Evolutionary conservation across 139 green algal species (phyloP).

Genomic region (Gonium pectorale): DNA sequence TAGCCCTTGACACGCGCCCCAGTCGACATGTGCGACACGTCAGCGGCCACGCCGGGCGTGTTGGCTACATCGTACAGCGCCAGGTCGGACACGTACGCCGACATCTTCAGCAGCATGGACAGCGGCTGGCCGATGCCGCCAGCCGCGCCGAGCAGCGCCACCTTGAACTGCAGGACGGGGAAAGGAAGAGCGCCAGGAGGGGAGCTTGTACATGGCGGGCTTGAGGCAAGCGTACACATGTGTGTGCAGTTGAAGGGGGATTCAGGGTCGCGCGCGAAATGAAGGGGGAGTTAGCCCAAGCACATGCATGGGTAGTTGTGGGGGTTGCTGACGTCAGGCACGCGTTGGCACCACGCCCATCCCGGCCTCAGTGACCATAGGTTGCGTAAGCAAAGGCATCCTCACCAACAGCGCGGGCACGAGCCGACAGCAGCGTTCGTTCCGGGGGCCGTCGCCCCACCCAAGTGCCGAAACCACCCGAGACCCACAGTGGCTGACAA

Average conservation of each 20-base stretch:
- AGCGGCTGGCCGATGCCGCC: constrained; percentile 98
- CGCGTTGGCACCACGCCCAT: too few species aligned
- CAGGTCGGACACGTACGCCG: constrained; percentile 74
- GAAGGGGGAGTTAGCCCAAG: too few species aligned
- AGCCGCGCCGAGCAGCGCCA: constrained; percentile 94
- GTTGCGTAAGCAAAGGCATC: too few species aligned
- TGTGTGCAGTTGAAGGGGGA: not conserved
- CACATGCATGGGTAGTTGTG: too few species aligned
- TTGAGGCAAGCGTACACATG: not conserved
- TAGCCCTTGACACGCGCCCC: constrained; percentile 77
- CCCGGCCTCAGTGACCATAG: too few species aligned
- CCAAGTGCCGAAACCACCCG: too few species aligned
- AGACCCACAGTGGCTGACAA: too few species aligned
- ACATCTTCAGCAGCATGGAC: constrained; percentile 93
- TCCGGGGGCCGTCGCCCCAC: too few species aligned
- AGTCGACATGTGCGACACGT: constrained; percentile 96
- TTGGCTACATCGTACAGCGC: constrained; percentile 95
- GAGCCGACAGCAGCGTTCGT: too few species aligned
- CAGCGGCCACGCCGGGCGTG: constrained; percentile 88
- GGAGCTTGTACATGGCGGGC: not conserved
- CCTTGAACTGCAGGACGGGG: constrained; percentile 76
- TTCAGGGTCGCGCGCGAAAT: too few species aligned
- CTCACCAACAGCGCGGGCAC: too few species aligned
- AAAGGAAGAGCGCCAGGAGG: not conserved
- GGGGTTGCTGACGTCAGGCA: too few species aligned